Evolutionary conservation across 352 stramenopile genomes (phyloP).

Genomic region (Poterioochromonas sp.): DNA sequence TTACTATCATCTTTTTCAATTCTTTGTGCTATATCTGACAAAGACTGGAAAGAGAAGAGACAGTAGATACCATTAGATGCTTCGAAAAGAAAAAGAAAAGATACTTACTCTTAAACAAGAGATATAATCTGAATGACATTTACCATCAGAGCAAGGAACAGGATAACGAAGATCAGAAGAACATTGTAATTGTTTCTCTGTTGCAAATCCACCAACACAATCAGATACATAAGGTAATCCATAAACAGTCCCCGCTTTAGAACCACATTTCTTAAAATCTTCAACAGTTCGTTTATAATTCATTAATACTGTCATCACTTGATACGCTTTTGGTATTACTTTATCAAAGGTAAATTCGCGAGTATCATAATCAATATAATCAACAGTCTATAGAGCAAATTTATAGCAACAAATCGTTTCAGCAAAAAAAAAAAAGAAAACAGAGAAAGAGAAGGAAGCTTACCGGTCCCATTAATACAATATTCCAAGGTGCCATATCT

Average conservation of each 20-base stretch:
- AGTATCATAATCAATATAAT: slow-evolving; percentile 52
- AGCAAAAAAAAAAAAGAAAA: too few relatives aligned
- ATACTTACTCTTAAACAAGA: slow-evolving; percentile 40
- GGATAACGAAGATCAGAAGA: slow-evolving; percentile 36
- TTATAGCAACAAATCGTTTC: not conserved
- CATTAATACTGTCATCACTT: slow-evolving; percentile 43
- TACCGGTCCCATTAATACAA: slow-evolving; percentile 37
- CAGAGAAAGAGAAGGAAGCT: too few relatives aligned
- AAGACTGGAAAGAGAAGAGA: too few relatives aligned
- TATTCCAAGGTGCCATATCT: slow-evolving; percentile 52
- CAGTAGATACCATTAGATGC: too few relatives aligned
- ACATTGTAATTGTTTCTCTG: not conserved
- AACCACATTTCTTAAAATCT: slow-evolving; percentile 42
- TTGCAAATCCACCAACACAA: slow-evolving; percentile 38
- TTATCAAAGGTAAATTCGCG: slow-evolving; percentile 43
- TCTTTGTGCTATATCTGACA: too few relatives aligned
- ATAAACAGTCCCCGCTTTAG: slow-evolving; percentile 38
- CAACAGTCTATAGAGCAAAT: slow-evolving; percentile 36
- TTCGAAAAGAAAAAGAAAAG: not conserved
- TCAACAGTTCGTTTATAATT: slow-evolving; percentile 49
- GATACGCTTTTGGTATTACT: slow-evolving; percentile 40
- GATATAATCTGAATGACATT: slow-evolving; percentile 47
- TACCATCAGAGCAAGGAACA: slow-evolving; percentile 46
- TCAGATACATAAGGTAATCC: slow-evolving; percentile 41
- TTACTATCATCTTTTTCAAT: too few relatives aligned